Percentiles rank a stretch among this genome's conserved stretches.
Evolutionary conservation across 805 yeast genomes (phyloP).

Genomic region (Cyberlindnera xylosilytica): DNA sequence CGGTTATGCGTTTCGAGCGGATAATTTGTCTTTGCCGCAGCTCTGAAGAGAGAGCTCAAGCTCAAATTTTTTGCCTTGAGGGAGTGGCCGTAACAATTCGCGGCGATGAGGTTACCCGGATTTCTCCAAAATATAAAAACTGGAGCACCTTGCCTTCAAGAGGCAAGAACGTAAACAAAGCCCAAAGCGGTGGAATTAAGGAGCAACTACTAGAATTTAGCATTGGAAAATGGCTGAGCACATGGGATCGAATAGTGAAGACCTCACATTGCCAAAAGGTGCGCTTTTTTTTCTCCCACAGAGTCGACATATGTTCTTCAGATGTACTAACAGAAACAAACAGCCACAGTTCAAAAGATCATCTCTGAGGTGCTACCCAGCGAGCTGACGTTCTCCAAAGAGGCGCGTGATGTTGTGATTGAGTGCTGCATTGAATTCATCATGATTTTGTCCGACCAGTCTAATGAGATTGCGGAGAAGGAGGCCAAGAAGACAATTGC

Average conservation of each 20-base stretch:
- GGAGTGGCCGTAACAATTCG: conserved; percentile 7
- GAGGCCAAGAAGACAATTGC: conserved; percentile 96
- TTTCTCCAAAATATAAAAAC: background rate
- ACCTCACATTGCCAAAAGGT: conserved; percentile 43
- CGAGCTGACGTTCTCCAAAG: conserved; percentile 87
- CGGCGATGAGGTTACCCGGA: conserved; percentile 15
- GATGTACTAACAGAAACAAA: conserved; percentile 3
- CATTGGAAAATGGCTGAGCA: conserved; percentile 22
- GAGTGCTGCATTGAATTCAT: conserved; percentile 96
- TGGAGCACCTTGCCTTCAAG: background rate
- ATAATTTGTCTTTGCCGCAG: no score
- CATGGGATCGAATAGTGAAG: conserved; percentile 30
- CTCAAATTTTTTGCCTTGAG: conserved; percentile 6
- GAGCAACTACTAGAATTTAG: background rate
- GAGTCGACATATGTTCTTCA: no score
- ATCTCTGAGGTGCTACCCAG: conserved; percentile 84
- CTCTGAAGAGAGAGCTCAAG: background rate
- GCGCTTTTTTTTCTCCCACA: conserved; percentile 14
- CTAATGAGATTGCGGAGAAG: conserved; percentile 93
- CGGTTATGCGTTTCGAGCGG: no score
- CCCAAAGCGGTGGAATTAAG: background rate
- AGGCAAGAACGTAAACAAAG: conserved; percentile 4
- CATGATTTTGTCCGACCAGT: conserved; percentile 90
- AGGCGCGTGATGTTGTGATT: conserved; percentile 90
- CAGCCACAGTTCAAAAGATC: conserved; percentile 94